Percentiles rank a stretch among this genome's conserved stretches.
These are phyloP conservation scores for Fraxinus greggii DNA, from an alignment of 305 asterid genomes.

Conservation along the genomic window DNA sequence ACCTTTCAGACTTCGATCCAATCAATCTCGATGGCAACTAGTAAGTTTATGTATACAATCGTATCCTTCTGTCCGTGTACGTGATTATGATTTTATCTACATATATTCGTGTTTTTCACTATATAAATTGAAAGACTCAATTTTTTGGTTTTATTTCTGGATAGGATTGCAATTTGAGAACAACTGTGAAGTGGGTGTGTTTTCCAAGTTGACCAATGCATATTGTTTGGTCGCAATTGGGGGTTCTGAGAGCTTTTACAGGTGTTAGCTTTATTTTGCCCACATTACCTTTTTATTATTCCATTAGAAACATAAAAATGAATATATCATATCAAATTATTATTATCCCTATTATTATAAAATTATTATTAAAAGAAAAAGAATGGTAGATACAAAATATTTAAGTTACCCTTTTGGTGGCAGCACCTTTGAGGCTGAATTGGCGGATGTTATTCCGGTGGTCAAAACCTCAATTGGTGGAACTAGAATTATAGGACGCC, in stretches of 20 bases:
- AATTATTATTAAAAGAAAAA: neutral
- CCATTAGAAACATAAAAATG: too few species aligned
- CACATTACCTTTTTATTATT: neutral
- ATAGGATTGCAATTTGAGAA: conserved; percentile 86
- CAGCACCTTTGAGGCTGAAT: conserved; percentile 82
- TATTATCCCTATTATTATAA: neutral
- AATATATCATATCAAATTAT: neutral
- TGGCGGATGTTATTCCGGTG: conserved; percentile 79
- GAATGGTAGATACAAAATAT: neutral
- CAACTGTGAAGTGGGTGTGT: conserved; percentile 79
- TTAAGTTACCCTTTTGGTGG: conserved; percentile 21
- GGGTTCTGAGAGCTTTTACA: conserved; percentile 91
- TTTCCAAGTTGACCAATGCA: conserved; percentile 92
- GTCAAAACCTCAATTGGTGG: conserved; percentile 80
- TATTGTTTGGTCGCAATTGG: conserved; percentile 90
- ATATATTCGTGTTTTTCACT: neutral
- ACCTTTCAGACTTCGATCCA: neutral
- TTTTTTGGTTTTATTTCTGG: conserved; percentile 9
- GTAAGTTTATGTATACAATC: neutral
- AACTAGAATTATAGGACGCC: conserved; percentile 78
- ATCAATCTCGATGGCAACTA: neutral
- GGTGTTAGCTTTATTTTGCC: conserved; percentile 29
- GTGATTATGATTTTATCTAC: neutral
- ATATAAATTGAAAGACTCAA: neutral
- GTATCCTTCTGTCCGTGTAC: neutral